Conservation (phyloP, 176 grass and related monocot species). For the Zoysia pacifica region DNA sequence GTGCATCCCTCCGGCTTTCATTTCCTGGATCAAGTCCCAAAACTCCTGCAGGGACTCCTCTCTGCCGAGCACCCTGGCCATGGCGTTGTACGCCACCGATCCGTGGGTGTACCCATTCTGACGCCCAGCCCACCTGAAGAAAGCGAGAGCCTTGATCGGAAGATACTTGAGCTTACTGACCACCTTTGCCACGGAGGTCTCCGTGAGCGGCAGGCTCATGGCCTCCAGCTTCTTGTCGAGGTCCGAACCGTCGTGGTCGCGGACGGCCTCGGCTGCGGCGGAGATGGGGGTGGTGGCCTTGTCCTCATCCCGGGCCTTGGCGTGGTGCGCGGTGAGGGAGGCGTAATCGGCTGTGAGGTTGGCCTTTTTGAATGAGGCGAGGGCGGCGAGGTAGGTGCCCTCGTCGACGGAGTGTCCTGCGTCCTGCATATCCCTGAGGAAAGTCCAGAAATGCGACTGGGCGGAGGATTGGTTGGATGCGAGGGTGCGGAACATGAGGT, state of each 20-base stretch:
- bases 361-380: conserved; percentile 71
- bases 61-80: conserved; percentile 63
- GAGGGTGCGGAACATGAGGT: conserved; percentile 89
- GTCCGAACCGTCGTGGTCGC: conserved; percentile 20
- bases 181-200: conserved; percentile 51
- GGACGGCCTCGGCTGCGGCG: conserved; percentile 39
- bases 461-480: conserved; percentile 45
- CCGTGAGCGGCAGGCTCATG: conserved; percentile 47
- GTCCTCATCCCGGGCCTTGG: conserved; percentile 24
- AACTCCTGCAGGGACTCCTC: conserved; percentile 66
- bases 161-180: conserved; percentile 59
- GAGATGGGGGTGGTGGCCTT: conserved; percentile 10
- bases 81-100: conserved; percentile 66
- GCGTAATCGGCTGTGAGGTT: conserved; percentile 56
- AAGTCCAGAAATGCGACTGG: conserved; percentile 69
- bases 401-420: conserved; percentile 68
- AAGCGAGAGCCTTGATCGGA: conserved; percentile 59
- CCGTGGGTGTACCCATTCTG: conserved; percentile 49
- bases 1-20: conserved; percentile 58
- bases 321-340: conserved; percentile 49
- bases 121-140: conserved; percentile 69
- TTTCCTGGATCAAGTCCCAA: conserved; percentile 61
- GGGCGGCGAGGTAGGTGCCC: conserved; percentile 74
- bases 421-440: conserved; percentile 68
- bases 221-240: conserved; percentile 45